These are phyloP conservation scores for Pseudophaeomoniella oleicola DNA, from an alignment of 2,329 filamentous ascomycete species.

Conservation along the genomic window DNA sequence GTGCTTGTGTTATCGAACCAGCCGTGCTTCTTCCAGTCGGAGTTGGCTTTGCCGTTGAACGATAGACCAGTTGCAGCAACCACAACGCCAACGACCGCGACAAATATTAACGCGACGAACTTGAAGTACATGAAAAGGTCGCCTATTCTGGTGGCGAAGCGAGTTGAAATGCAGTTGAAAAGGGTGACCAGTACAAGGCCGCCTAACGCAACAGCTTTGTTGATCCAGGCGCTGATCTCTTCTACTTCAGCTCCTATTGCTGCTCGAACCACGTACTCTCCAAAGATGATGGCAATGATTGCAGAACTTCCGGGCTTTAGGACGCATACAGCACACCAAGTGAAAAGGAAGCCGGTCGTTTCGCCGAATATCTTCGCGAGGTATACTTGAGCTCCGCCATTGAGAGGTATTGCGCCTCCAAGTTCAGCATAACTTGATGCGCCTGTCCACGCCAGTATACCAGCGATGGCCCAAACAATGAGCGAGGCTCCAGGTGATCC, in stretches of 20 bases:
- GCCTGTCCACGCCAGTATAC: conserved; percentile 90
- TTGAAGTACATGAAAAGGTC: conserved; percentile 96
- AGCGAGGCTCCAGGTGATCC: conserved; percentile 82
- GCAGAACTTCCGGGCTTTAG: conserved; percentile 86
- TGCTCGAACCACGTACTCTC: conserved; percentile 87
- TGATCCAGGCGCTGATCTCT: conserved; percentile 70
- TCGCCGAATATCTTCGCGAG: conserved; percentile 94
- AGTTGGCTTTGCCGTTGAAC: conserved; percentile 56
- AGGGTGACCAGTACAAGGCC: conserved; percentile 65
- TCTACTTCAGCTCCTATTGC: conserved; percentile 75
- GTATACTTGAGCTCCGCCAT: conserved; percentile 88
- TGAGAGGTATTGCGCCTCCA: conserved; percentile 87
- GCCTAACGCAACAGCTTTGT: conserved; percentile 69
- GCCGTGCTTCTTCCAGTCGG: conserved; percentile 71
- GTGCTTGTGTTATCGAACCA: conserved; percentile 82
- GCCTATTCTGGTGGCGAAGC: conserved; percentile 70
- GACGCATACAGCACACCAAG: conserved; percentile 88
- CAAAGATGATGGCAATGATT: conserved; percentile 95
- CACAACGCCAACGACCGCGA: conserved; percentile 76
- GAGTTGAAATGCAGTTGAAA: conserved; percentile 83
- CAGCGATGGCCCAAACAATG: conserved; percentile 82
- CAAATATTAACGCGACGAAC: conserved; percentile 73
- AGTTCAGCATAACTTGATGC: conserved; percentile 91
- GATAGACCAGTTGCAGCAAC: conserved; percentile 79
- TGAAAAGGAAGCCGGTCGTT: conserved; percentile 82